These are phyloP conservation scores for Fusarium ramigenum DNA, from an alignment of 2,329 filamentous ascomycete species.

Conservation along the genomic window DNA sequence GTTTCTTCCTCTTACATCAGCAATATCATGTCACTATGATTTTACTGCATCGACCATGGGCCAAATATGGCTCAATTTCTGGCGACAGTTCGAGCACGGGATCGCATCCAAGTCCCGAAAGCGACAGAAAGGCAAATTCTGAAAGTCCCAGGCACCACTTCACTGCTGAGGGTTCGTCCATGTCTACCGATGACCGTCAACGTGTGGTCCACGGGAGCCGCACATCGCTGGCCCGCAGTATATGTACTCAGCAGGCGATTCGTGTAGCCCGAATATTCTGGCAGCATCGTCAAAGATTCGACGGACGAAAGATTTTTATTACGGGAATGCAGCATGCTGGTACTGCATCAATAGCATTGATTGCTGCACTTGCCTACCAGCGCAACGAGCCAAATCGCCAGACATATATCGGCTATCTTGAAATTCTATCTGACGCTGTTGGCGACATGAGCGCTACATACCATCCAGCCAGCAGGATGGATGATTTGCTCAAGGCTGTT, in stretches of 20 bases:
- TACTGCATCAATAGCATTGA: constrained; percentile 62
- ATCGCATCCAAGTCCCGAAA: constrained; percentile 47
- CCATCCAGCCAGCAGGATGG: constrained; percentile 64
- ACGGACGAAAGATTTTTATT: constrained; percentile 60
- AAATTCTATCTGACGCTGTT: constrained; percentile 61
- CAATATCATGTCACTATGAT: constrained; percentile 65
- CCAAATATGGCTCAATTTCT: constrained; percentile 56
- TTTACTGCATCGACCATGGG: constrained; percentile 62
- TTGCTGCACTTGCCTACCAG: constrained; percentile 57
- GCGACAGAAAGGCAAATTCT: constrained; percentile 25
- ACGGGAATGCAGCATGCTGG: constrained; percentile 64
- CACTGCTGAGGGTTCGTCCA: constrained; percentile 31
- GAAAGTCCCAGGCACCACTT: constrained; percentile 30
- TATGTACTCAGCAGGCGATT: constrained; percentile 65
- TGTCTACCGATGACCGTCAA: constrained; percentile 46
- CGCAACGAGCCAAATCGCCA: constrained; percentile 49
- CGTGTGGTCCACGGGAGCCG: constrained; percentile 53
- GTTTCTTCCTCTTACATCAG: constrained; percentile 64
- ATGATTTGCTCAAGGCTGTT: constrained; percentile 61
- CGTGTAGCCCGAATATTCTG: constrained; percentile 63
- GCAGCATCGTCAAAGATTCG: constrained; percentile 63
- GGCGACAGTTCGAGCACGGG: constrained; percentile 44
- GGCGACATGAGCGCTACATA: constrained; percentile 63
- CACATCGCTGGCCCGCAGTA: constrained; percentile 58
- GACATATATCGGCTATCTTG: constrained; percentile 58